Conservation (phyloP, 352 stramenopile genomes). For the Phytophthora fragariaefolia region DNA sequence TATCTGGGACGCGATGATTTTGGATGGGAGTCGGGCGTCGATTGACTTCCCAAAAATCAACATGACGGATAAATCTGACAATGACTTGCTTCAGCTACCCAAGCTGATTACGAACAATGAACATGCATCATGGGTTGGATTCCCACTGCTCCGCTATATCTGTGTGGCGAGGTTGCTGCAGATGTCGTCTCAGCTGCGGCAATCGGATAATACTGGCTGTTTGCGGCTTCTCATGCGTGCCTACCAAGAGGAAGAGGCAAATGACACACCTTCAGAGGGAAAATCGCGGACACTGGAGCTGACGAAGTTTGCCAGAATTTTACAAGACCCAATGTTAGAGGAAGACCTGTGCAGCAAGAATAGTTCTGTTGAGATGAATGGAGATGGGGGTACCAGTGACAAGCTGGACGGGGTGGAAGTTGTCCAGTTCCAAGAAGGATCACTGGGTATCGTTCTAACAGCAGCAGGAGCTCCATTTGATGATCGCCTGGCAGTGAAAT, state of each 20-base stretch:
- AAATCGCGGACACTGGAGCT: slow-evolving; percentile 37
- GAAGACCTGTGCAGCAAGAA: slow-evolving; percentile 18
- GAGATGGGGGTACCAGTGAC: slow-evolving; percentile 8
- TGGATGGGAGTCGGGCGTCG: slow-evolving; percentile 34
- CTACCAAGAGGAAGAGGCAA: slow-evolving; percentile 35
- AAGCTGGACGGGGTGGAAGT: slow-evolving; percentile 44
- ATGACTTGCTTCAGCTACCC: slow-evolving; percentile 48
- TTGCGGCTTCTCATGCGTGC: slow-evolving; percentile 80
- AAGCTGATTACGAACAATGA: slow-evolving; percentile 24
- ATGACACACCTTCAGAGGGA: slow-evolving; percentile 1
- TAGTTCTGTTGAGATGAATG: neutral
- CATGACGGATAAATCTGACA: slow-evolving; percentile 39
- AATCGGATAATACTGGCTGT: slow-evolving; percentile 71
- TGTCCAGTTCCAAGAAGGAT: slow-evolving; percentile 66
- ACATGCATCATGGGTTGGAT: slow-evolving; percentile 53
- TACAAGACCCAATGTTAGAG: slow-evolving; percentile 67
- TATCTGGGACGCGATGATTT: slow-evolving; percentile 79
- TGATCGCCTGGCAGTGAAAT: slow-evolving; percentile 73
- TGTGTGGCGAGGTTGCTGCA: slow-evolving; percentile 70
- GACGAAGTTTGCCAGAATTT: slow-evolving; percentile 56
- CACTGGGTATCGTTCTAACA: slow-evolving; percentile 76
- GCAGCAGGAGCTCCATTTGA: slow-evolving; percentile 54
- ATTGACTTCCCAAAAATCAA: slow-evolving; percentile 53
- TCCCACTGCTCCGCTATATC: slow-evolving; percentile 74
- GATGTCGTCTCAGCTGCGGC: slow-evolving; percentile 60